Base-by-base conservation (phyloP, 2,329 filamentous ascomycete genomes). In the Alternaria dauci region DNA sequence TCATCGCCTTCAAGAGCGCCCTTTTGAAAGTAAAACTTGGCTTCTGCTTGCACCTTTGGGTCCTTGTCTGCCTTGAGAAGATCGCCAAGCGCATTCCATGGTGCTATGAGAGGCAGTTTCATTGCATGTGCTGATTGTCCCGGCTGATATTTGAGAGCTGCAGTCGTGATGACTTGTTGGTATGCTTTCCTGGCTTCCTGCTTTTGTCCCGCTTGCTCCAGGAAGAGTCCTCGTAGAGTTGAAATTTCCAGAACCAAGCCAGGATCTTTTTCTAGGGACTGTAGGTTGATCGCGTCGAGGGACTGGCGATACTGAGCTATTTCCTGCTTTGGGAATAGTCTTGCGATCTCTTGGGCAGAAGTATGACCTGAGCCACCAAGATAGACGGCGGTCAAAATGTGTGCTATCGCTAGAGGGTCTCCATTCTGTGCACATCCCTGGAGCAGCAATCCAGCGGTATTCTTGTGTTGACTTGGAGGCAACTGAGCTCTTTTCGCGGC, bases 1-100 rank as follows among this genome's bases (percentile, higher is more conserved):
- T 84, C 82, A 44, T 83, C 81, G 47, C 71, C 74, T 59, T 78
- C 62, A 18, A 75, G 67, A 7, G 76, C 75, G 16, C 81, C 81
- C 26, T 70, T 72, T 18, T 73, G 59, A 26, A 80, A 77, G 5
- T 73, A 77, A 18, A 62, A 61, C 42, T 71, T 70, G 4, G 77
- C 76, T 52, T 67, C 58, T 8, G 61, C 65, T 16, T 55, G 65
- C 4, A 56, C 34, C 5, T 64, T 50, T 0, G 67, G 59, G 32
- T 71, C 63, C 16, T 62, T 54, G 14, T 65, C 48, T 8, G 51
- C n/a, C 11, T 71, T 64, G 7, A 74, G 52, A 0, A 76, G 55
- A n/a, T 61, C 67, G 3, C 71, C 74, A 7, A 78, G 67, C 5
- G 71, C 69, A 36, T 66, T 76, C 76, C 76, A 78, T 2, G 75